These are phyloP conservation scores for Auriscalpium orientale DNA, from an alignment of 768 basidiomycete species.

Conservation along the genomic window DNA sequence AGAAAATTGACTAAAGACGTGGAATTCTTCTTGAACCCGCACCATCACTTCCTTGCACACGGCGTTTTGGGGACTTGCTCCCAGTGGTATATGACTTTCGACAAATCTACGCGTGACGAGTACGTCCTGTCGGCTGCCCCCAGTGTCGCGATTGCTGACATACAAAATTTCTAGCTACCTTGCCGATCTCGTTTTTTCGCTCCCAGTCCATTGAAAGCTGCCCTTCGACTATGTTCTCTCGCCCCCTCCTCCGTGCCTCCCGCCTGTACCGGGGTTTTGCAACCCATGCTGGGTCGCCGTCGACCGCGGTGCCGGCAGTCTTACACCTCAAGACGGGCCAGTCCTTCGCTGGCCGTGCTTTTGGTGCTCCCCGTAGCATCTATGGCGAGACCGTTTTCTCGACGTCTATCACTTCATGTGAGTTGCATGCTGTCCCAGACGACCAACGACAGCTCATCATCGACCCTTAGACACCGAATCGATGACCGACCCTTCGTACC, in stretches of 20 bases:
- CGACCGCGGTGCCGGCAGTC: constrained; percentile 57
- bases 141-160: constrained; percentile 17
- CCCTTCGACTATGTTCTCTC: constrained; percentile 47
- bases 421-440: constrained; percentile 22
- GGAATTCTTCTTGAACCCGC: too few species aligned
- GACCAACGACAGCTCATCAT: constrained; percentile 3
- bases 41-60: background rate
- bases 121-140: constrained; percentile 29
- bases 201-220: constrained; percentile 33
- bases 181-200: constrained; percentile 85
- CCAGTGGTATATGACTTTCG: constrained; percentile 64
- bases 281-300: constrained; percentile 44
- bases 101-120: constrained; percentile 87
- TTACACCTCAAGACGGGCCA: constrained; percentile 93
- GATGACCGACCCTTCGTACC: constrained; percentile 99
- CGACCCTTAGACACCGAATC: constrained; percentile 83
- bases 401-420: constrained; percentile 96
- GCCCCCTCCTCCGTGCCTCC: constrained; percentile 42
- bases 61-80: background rate
- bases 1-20: too few species aligned
- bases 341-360: constrained; percentile 82
- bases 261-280: constrained; percentile 55
- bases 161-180: constrained; percentile 53
- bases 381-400: constrained; percentile 99
- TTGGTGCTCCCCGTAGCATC: constrained; percentile 79